Conservation (phyloP, 140 eudicot genomes). For the Erigeron philadelphicus region DNA sequence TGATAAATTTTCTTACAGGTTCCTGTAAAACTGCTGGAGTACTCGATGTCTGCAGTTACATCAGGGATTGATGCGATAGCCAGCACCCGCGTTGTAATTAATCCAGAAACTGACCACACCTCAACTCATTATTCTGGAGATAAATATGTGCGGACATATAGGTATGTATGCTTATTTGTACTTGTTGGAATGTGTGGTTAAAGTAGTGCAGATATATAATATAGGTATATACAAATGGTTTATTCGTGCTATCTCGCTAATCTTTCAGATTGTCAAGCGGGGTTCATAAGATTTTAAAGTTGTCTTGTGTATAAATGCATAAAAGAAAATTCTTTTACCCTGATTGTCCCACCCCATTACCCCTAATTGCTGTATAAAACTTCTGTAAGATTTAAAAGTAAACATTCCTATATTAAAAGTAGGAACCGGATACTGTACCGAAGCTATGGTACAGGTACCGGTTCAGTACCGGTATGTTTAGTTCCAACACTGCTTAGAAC, state of each 20-base stretch:
- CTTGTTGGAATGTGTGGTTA: not conserved
- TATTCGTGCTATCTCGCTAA: not conserved
- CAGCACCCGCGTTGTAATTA: constrained; percentile 66
- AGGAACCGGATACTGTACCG: too few species aligned
- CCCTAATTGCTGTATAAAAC: too few species aligned
- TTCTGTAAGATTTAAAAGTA: too few species aligned
- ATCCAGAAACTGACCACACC: constrained; percentile 39
- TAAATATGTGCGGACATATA: constrained; percentile 45
- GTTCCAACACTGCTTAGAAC: too few species aligned
- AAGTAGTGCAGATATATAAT: not conserved
- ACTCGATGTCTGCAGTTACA: constrained; percentile 73
- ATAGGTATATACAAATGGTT: not conserved
- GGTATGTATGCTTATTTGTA: constrained; percentile 32
- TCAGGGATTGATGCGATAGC: constrained; percentile 92
- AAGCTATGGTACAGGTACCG: too few species aligned
- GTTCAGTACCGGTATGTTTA: too few species aligned
- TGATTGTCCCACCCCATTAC: too few species aligned
- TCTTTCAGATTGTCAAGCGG: not conserved
- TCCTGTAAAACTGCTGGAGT: constrained; percentile 78
- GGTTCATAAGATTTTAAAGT: too few species aligned
- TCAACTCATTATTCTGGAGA: constrained; percentile 60
- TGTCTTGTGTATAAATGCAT: too few species aligned
- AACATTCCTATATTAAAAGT: too few species aligned
- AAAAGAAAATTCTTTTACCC: too few species aligned
- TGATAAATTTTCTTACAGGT: constrained; percentile 34